Conservation (phyloP, 2,329 filamentous ascomycete genomes). For the Penicillium crustosum region DNA sequence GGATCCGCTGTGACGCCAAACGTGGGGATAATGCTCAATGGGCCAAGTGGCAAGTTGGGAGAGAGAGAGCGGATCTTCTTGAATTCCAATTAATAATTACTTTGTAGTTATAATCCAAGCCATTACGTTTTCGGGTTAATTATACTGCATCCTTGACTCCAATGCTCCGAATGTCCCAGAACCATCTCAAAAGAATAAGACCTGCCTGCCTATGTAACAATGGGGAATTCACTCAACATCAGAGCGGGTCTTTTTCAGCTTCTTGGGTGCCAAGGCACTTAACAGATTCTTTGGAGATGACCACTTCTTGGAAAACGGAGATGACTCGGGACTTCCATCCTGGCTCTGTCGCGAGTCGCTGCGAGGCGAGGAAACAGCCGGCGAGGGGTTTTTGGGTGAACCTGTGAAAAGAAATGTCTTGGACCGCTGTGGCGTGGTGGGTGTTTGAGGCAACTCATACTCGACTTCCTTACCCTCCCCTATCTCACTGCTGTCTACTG, state of each 20-base stretch:
- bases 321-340: slow-evolving; percentile 13
- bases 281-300: slow-evolving; percentile 17
- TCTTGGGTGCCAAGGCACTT: slow-evolving; percentile 21
- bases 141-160: slow-evolving; percentile 5
- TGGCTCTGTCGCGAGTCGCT: slow-evolving; percentile 17
- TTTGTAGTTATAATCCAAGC: not conserved
- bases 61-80: not conserved
- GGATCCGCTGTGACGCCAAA: slow-evolving; percentile 12
- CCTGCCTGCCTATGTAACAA: slow-evolving; percentile 1
- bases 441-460: slow-evolving; percentile 14
- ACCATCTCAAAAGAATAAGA: not conserved
- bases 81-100: slow-evolving; percentile 9
- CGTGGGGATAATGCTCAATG: slow-evolving; percentile 1
- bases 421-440: slow-evolving; percentile 16
- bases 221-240: slow-evolving; percentile 1
- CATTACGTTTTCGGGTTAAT: slow-evolving; percentile 18
- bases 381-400: slow-evolving; percentile 10
- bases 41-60: slow-evolving; percentile 8
- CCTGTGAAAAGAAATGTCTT: slow-evolving; percentile 16
- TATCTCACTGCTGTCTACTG: slow-evolving; percentile 10
- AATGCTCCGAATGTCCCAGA: slow-evolving; percentile 2
- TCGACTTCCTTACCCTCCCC: slow-evolving; percentile 15
- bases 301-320: slow-evolving; percentile 24
- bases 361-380: slow-evolving; percentile 14
- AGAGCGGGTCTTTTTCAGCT: slow-evolving; percentile 11